Percentiles rank a stretch among this genome's conserved stretches.
Evolutionary conservation across 1,284 basidiomycete genomes (phyloP).

Genomic region (Pseudozyma sp.): DNA sequence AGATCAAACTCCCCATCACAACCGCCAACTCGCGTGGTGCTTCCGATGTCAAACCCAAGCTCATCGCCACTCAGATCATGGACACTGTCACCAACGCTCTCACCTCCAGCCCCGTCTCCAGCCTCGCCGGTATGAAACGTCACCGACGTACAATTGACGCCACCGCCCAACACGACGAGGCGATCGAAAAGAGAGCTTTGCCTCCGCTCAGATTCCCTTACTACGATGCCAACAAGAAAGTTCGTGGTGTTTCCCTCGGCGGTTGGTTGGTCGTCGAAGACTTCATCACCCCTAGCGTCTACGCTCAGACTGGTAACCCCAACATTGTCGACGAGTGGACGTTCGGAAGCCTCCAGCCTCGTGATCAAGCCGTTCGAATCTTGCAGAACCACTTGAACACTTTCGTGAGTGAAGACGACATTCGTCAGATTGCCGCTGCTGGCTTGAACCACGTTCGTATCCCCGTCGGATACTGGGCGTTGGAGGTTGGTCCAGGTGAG

Average conservation of each 20-base stretch:
- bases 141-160: constrained; percentile 14
- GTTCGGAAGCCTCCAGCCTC: constrained; percentile 76
- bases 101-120: constrained; percentile 17
- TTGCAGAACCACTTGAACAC: constrained; percentile 78
- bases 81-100: constrained; percentile 21
- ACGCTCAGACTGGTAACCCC: constrained; percentile 69
- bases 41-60: constrained; percentile 17
- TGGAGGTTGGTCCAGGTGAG: constrained; percentile 81
- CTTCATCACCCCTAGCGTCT: constrained; percentile 70
- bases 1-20: constrained; percentile 24
- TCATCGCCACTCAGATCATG: constrained; percentile 22
- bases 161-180: not conserved
- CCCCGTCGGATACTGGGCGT: constrained; percentile 93
- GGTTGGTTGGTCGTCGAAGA: constrained; percentile 66
- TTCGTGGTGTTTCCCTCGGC: constrained; percentile 63
- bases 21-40: constrained; percentile 47
- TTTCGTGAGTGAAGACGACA: constrained; percentile 83
- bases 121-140: constrained; percentile 15
- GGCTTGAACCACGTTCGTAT: constrained; percentile 79
- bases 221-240: constrained; percentile 27
- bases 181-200: constrained; percentile 13
- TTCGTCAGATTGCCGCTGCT: constrained; percentile 73
- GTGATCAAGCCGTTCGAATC: constrained; percentile 65
- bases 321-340: constrained; percentile 83
- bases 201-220: constrained; percentile 46